Conservation (phyloP, 1,284 basidiomycete genomes). For the Sporisorium scitamineum region DNA sequence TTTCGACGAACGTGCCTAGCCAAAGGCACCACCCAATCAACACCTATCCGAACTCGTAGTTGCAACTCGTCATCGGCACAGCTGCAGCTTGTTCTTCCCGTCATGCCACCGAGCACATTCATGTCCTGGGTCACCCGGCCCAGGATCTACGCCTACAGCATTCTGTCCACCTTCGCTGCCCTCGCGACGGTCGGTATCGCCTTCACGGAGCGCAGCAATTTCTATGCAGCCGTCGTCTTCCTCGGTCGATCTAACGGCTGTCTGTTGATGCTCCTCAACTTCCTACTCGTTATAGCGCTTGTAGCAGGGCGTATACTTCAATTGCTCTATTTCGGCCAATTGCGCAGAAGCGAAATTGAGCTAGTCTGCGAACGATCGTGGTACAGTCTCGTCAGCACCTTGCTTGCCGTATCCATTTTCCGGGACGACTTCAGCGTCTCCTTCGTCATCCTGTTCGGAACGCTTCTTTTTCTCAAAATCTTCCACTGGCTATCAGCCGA, state of each 20-base stretch:
- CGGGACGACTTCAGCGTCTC: constrained; percentile 79
- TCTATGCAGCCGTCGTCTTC: constrained; percentile 91
- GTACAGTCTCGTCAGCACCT: constrained; percentile 96
- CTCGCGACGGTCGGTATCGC: constrained; percentile 73
- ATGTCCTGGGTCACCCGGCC: constrained; percentile 42
- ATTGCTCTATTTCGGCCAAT: constrained; percentile 88
- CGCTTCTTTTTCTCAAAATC: constrained; percentile 92
- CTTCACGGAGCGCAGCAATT: constrained; percentile 86
- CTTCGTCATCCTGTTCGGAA: constrained; percentile 90
- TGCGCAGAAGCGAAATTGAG: constrained; percentile 91
- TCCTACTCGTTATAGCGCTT: constrained; percentile 82
- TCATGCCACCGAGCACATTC: constrained; percentile 29
- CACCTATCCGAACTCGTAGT: no score
- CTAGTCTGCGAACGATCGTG: constrained; percentile 93
- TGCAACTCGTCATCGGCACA: background rate
- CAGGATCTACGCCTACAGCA: constrained; percentile 54
- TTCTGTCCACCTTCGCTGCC: constrained; percentile 49
- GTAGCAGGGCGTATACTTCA: constrained; percentile 83
- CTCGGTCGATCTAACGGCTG: constrained; percentile 87
- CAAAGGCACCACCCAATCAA: constrained; percentile 6
- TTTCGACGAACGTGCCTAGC: constrained; percentile 9
- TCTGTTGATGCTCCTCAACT: constrained; percentile 82
- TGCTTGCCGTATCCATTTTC: constrained; percentile 96
- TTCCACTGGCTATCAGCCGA: constrained; percentile 98
- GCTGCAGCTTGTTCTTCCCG: background rate